Evolutionary conservation across 2,329 filamentous ascomycete species (phyloP), one percentile per base, ranked within the genome.

Genomic region (Colletotrichum sp.): DNA sequence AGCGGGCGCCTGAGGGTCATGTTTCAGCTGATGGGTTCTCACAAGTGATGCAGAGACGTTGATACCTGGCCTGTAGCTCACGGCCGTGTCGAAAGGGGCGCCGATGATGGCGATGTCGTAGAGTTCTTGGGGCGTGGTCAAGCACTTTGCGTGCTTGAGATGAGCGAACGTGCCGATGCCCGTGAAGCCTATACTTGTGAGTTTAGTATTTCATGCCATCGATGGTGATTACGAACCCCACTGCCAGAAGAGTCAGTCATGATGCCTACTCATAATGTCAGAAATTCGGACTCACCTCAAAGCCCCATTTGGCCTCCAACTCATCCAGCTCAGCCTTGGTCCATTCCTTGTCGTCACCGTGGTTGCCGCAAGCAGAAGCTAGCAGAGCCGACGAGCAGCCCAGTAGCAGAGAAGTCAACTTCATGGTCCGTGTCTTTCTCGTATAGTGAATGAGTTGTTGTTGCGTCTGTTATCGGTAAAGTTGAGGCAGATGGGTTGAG

Each of bases 111-210:
- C 94, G 79, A 95, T 94, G 82, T 95, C 94, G 80, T 91, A 95
- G 16, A 85, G 85, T 81, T 91, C 90, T 30, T 89, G 86, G 1
- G 93, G 93, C 63, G 90, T 90, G n/a, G 92, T 91, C 43, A 95
- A 87, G 79, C 94, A 95, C 81, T 93, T 94, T 77, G 91, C 88
- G 78, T 95, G 88, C 79, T 91, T 88, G 34, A 95, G 87, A 80
- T 95, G 94, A 52, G 93, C 94, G 83, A 95, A 96, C 43, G 92
- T 92, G 69, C 92, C 92, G 77, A 97, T 94, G 75, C 95, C 95
- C 32, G 90, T 90, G 83, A 95, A 97, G 2, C 71, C 77, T 77
- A n/a, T 26, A 21, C 52, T 30, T 88, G 89, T 91, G 91, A 89
- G 87, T 90, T 18, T 39, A 52, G 32, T 39, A 24, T 16, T 43